Conservation (phyloP, 2,329 filamentous ascomycete genomes). For the Trichoderma sp. region DNA sequence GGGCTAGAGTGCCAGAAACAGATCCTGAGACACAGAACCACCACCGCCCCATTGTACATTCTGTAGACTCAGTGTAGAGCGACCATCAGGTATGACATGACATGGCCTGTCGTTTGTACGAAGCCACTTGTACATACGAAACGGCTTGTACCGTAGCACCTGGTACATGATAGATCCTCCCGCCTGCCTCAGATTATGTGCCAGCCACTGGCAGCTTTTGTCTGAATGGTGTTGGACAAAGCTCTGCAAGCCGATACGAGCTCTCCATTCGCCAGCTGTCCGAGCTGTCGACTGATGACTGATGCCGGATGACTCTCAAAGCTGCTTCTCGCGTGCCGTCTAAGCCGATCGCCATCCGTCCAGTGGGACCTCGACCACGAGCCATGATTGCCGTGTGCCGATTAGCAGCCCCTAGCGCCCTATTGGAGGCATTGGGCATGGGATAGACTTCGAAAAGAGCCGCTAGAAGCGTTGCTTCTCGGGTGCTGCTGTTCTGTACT, state of each 20-base stretch:
- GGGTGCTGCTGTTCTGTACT: not conserved
- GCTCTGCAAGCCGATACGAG: not conserved
- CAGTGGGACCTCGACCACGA: conserved; percentile 1
- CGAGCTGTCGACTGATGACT: not conserved
- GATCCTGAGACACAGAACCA: not conserved
- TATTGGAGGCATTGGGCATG: not conserved
- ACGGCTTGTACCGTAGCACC: not conserved
- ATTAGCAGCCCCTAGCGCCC: conserved; percentile 1
- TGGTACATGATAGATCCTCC: not conserved
- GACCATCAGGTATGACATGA: not conserved
- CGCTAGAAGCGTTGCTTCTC: conserved; percentile 13
- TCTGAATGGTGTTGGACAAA: not conserved
- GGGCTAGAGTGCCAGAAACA: not conserved
- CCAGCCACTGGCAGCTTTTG: not conserved
- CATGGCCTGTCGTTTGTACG: not conserved
- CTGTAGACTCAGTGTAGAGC: not conserved
- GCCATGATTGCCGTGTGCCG: conserved; percentile 20
- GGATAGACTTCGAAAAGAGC: conserved; percentile 3
- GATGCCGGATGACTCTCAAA: not conserved
- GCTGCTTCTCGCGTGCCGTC: conserved; percentile 15
- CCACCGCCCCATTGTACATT: not conserved
- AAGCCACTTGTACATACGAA: not conserved
- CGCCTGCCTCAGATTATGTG: not conserved
- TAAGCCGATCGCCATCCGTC: conserved; percentile 20
- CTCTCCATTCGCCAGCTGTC: not conserved